These are phyloP conservation scores for Batkoa obscura DNA, from an alignment of 371 early-diverging fungal genomes.

Conservation along the genomic window DNA sequence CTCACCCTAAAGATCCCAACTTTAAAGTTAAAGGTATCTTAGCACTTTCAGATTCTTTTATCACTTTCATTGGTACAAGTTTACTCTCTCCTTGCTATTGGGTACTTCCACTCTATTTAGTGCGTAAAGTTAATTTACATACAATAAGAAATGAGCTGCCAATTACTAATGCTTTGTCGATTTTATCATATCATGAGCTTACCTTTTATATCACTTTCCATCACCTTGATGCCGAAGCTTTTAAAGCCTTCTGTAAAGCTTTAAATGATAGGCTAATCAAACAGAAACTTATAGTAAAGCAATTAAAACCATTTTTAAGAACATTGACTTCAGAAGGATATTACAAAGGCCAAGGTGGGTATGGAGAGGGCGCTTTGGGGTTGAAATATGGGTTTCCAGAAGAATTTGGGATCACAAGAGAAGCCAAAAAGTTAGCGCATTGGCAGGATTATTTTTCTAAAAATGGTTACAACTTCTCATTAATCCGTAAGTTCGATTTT, in stretches of 20 bases:
- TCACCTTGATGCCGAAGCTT: not conserved
- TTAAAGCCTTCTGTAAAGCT: slow-evolving; percentile 8
- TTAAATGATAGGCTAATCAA: slow-evolving; percentile 24
- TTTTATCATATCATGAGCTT: slow-evolving; percentile 3
- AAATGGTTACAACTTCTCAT: slow-evolving; percentile 78
- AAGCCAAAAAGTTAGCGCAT: not conserved
- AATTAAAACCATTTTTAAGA: not conserved
- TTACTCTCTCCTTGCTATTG: slow-evolving; percentile 29
- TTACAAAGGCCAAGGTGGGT: not conserved
- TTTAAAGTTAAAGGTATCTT: slow-evolving; percentile 34
- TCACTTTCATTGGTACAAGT: slow-evolving; percentile 55
- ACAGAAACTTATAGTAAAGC: not conserved
- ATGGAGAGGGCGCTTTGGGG: not conserved
- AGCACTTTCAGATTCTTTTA: slow-evolving; percentile 61
- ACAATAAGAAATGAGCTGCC: slow-evolving; percentile 13
- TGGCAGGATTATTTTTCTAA: slow-evolving; percentile 25
- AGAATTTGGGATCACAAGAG: not conserved
- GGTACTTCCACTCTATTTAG: slow-evolving; percentile 68
- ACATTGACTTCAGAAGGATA: not conserved
- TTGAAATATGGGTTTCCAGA: slow-evolving; percentile 1
- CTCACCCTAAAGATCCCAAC: slow-evolving; percentile 14
- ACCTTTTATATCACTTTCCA: not conserved
- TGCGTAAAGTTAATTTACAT: slow-evolving; percentile 74
- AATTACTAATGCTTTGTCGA: slow-evolving; percentile 5
- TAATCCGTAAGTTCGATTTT: slow-evolving; percentile 61